phyloP scores from a whole-genome alignment of 257 asterid genomes.

The Apocynum venetum region DNA sequence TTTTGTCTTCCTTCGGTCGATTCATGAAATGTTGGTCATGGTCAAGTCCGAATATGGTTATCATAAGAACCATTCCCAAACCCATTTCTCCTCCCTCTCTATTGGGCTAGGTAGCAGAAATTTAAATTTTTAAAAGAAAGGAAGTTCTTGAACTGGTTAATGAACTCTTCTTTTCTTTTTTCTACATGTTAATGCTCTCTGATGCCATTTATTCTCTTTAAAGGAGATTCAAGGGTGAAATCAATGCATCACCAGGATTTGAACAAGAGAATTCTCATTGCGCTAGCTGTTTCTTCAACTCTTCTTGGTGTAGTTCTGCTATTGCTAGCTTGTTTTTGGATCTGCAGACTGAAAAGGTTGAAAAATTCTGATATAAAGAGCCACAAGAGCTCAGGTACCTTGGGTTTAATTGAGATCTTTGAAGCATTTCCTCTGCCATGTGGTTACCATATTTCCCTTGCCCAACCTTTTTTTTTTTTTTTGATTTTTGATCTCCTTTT shows the following conservation, averaged over 20 bases:
- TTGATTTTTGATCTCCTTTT: background rate
- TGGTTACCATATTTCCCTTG: background rate
- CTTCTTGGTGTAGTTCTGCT: constrained; percentile 66
- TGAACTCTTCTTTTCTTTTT: background rate
- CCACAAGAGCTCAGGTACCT: constrained; percentile 45
- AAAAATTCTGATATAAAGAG: constrained; percentile 40
- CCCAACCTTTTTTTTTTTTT: background rate
- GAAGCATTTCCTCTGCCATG: background rate
- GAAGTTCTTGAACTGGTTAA: background rate
- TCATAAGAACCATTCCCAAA: background rate
- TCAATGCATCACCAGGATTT: constrained; percentile 72
- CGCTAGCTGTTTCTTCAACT: constrained; percentile 68
- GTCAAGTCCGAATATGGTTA: too few species aligned
- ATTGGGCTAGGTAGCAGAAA: background rate
- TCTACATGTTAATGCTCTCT: constrained; percentile 5
- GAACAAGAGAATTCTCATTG: constrained; percentile 70
- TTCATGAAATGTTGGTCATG: background rate
- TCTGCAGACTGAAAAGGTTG: constrained; percentile 50
- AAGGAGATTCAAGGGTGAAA: constrained; percentile 45
- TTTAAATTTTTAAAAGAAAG: background rate
- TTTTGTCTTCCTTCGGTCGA: background rate
- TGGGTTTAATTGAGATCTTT: background rate
- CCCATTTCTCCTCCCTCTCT: background rate
- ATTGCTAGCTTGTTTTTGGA: constrained; percentile 45
- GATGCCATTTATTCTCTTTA: constrained; percentile 7